A percentile compares a stretch with the other conserved stretches of the same genome.
These are phyloP conservation scores for Anaeramoeba flamelloides DNA, from an alignment of 78 protist genomes.

Conservation along the genomic window DNA sequence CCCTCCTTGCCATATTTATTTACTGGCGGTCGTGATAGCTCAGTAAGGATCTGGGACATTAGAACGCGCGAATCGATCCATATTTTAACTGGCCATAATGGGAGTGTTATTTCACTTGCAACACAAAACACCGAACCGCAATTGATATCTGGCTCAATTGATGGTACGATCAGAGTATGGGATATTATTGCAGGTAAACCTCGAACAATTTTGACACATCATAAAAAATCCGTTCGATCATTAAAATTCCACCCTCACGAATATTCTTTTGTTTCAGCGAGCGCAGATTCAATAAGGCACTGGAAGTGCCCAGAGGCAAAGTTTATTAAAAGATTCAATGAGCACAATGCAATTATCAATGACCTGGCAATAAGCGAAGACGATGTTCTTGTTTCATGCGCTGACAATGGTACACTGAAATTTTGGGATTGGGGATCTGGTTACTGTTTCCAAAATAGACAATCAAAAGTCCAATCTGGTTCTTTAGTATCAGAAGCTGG, in stretches of 20 bases:
- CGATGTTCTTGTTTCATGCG: slow-evolving; percentile 31
- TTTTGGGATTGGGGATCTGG: slow-evolving; percentile 91
- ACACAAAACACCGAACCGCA: slow-evolving; percentile 46
- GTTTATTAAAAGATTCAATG: slow-evolving; percentile 63
- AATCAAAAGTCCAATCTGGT: slow-evolving; percentile 45
- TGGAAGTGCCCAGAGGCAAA: slow-evolving; percentile 82
- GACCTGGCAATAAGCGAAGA: slow-evolving; percentile 57
- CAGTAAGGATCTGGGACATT: slow-evolving; percentile 83
- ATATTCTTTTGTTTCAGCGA: slow-evolving; percentile 65
- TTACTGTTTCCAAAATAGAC: slow-evolving; percentile 55
- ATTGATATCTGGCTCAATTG: slow-evolving; percentile 45
- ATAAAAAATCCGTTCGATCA: slow-evolving; percentile 81
- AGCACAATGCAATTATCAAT: slow-evolving; percentile 66
- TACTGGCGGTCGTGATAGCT: slow-evolving; percentile 83
- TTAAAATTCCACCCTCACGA: slow-evolving; percentile 58
- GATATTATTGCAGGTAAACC: slow-evolving; percentile 59
- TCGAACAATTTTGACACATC: slow-evolving; percentile 71
- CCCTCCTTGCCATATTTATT: slow-evolving; percentile 86
- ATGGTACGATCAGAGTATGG: slow-evolving; percentile 83
- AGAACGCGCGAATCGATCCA: slow-evolving; percentile 52
- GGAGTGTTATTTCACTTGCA: slow-evolving; percentile 39
- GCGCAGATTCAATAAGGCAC: slow-evolving; percentile 83
- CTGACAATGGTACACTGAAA: slow-evolving; percentile 63
- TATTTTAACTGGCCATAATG: slow-evolving; percentile 56
- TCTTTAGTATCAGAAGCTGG: slow-evolving; percentile 59